These are phyloP conservation scores for Rugonectria rugulosa DNA, from an alignment of 2,329 filamentous ascomycete species.

Conservation along the genomic window DNA sequence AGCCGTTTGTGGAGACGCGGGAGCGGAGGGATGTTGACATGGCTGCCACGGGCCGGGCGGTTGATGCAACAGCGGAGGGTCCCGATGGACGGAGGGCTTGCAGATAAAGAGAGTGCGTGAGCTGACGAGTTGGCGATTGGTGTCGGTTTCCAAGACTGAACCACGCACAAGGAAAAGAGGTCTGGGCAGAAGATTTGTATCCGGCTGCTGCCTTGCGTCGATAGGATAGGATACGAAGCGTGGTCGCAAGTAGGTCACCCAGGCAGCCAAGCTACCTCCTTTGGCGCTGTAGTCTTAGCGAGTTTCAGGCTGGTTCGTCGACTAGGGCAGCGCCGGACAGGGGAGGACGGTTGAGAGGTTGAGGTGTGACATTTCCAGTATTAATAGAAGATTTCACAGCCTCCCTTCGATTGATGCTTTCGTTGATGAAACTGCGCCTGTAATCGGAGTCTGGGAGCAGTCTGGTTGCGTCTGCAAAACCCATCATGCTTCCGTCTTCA, in stretches of 20 bases:
- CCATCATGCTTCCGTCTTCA: neutral
- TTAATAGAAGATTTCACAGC: too few relatives aligned
- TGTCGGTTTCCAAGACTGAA: neutral
- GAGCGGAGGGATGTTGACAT: conserved; percentile 34
- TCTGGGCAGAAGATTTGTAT: conserved; percentile 32
- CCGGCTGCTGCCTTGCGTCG: conserved; percentile 36
- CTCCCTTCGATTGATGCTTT: neutral
- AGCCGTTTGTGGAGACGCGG: conserved; percentile 33
- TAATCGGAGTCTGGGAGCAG: neutral
- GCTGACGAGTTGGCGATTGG: neutral
- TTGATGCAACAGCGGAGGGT: neutral
- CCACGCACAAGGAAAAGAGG: conserved; percentile 12
- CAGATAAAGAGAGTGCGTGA: conserved; percentile 7
- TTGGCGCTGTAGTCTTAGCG: conserved; percentile 25
- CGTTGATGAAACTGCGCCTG: too few relatives aligned
- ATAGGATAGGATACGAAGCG: conserved; percentile 27
- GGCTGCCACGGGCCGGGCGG: conserved; percentile 1
- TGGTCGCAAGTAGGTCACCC: conserved; percentile 22
- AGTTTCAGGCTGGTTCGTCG: conserved; percentile 28
- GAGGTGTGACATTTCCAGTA: neutral
- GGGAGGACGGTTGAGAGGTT: conserved; percentile 6
- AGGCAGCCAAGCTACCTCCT: conserved; percentile 30
- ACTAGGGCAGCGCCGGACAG: conserved; percentile 6
- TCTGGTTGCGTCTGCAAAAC: neutral
- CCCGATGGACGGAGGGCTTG: neutral